Evolutionary conservation across 352 stramenopile genomes (phyloP).

Genomic region (Phytophthora multivora): DNA sequence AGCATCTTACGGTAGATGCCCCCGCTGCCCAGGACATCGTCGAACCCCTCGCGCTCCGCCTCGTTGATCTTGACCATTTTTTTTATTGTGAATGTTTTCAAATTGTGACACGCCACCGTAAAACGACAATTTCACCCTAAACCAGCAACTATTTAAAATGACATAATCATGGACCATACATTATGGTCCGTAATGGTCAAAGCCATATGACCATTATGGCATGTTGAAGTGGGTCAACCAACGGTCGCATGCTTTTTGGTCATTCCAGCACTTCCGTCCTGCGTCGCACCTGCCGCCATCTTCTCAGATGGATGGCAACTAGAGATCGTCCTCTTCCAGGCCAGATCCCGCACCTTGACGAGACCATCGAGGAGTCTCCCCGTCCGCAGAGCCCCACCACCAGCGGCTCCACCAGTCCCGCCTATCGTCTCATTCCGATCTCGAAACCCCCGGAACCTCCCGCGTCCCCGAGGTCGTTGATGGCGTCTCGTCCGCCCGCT

Average conservation of each 20-base stretch:
- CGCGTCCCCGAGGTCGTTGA: slow-evolving; percentile 15
- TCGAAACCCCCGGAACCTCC: slow-evolving; percentile 13
- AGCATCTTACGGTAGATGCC: slow-evolving; percentile 81
- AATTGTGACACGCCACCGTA: neutral
- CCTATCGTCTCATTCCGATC: slow-evolving; percentile 18
- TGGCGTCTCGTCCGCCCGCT: slow-evolving; percentile 22
- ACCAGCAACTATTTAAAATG: too few relatives aligned
- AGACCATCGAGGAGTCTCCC: slow-evolving; percentile 26
- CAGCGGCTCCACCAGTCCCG: slow-evolving; percentile 20
- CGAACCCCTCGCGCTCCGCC: slow-evolving; percentile 61
- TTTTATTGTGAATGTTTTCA: too few relatives aligned
- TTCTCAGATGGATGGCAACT: slow-evolving; percentile 39
- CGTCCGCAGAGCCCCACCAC: slow-evolving; percentile 11
- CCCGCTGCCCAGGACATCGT: slow-evolving; percentile 79
- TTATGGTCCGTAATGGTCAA: too few relatives aligned
- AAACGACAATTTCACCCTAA: neutral
- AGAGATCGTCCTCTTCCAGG: slow-evolving; percentile 32
- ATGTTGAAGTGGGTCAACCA: neutral
- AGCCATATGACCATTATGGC: too few relatives aligned
- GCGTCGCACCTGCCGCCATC: slow-evolving; percentile 8
- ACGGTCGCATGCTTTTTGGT: neutral
- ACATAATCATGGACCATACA: too few relatives aligned
- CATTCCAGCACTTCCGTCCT: slow-evolving; percentile 7
- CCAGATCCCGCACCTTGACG: slow-evolving; percentile 24
- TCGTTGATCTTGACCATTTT: slow-evolving; percentile 45